phyloP scores from a whole-genome alignment of 805 yeast species.

The Candida methanosorbosa region DNA sequence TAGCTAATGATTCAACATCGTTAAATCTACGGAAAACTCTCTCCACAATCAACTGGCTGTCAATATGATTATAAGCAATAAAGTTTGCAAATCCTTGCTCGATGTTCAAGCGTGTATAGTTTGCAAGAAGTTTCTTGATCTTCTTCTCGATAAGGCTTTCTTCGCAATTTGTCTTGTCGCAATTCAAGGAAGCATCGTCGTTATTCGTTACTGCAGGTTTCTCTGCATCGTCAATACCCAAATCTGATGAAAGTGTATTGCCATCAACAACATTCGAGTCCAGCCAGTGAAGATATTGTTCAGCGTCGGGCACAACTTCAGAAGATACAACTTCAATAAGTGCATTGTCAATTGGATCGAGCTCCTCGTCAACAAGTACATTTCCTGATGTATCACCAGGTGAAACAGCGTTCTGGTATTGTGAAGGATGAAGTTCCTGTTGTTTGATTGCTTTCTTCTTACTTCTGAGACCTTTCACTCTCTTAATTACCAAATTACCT shows the following conservation, averaged over 20 bases:
- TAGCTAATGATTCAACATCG: slow-evolving; percentile 86
- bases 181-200: neutral
- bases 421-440: slow-evolving; percentile 2
- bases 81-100: slow-evolving; percentile 28
- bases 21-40: slow-evolving; percentile 63
- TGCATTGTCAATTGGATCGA: slow-evolving; percentile 25
- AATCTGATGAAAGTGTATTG: slow-evolving; percentile 14
- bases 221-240: slow-evolving; percentile 15
- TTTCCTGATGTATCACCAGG: slow-evolving; percentile 15
- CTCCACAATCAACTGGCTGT: slow-evolving; percentile 17
- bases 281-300: slow-evolving; percentile 39
- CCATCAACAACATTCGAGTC: slow-evolving; percentile 23
- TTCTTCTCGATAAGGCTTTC: slow-evolving; percentile 16
- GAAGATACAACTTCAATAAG: slow-evolving; percentile 28
- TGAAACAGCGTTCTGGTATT: slow-evolving; percentile 4
- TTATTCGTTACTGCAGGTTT: neutral
- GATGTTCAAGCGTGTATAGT: slow-evolving; percentile 10
- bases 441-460: slow-evolving; percentile 25
- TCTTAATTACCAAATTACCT: slow-evolving; percentile 41
- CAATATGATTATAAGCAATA: slow-evolving; percentile 13
- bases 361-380: slow-evolving; percentile 11
- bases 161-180: slow-evolving; percentile 5
- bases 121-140: slow-evolving; percentile 7
- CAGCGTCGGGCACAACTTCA: slow-evolving; percentile 27
- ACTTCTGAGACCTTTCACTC: slow-evolving; percentile 73